These are phyloP conservation scores for Penicillium rolfsii DNA, from an alignment of 2,329 filamentous ascomycete genomes.

Conservation along the genomic window DNA sequence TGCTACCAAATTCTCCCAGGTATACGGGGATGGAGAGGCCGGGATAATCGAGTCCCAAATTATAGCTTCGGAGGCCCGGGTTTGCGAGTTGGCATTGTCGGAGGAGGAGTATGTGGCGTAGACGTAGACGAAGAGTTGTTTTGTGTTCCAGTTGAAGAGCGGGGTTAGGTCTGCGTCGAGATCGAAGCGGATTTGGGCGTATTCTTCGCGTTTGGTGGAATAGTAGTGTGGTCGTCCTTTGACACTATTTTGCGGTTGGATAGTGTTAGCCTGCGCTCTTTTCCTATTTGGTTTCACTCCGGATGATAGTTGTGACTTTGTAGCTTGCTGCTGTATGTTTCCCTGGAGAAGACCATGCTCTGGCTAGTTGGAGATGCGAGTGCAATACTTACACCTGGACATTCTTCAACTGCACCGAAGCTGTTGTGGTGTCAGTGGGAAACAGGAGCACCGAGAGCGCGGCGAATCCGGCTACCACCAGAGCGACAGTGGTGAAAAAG, in stretches of 20 bases:
- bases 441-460: constrained; percentile 72
- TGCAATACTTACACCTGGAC: constrained; percentile 73
- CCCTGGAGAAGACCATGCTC: neutral
- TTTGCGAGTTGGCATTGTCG: constrained; percentile 24
- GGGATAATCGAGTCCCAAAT: constrained; percentile 98
- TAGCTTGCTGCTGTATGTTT: neutral
- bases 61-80: constrained; percentile 64
- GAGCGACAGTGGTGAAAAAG: constrained; percentile 95
- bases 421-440: constrained; percentile 61
- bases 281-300: neutral
- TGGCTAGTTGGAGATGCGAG: neutral
- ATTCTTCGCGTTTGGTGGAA: constrained; percentile 88
- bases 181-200: constrained; percentile 91
- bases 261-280: neutral
- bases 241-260: constrained; percentile 58
- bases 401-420: constrained; percentile 56
- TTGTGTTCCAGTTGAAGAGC: constrained; percentile 99
- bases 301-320: neutral
- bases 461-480: constrained; percentile 76
- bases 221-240: constrained; percentile 97
- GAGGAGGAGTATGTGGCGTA: constrained; percentile 69
- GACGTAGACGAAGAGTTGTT: constrained; percentile 95
- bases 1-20: constrained; percentile 43
- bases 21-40: constrained; percentile 54
- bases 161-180: constrained; percentile 88